phyloP scores from a whole-genome alignment of 2,329 filamentous ascomycete species.

The Dothideomycetes sp. region DNA sequence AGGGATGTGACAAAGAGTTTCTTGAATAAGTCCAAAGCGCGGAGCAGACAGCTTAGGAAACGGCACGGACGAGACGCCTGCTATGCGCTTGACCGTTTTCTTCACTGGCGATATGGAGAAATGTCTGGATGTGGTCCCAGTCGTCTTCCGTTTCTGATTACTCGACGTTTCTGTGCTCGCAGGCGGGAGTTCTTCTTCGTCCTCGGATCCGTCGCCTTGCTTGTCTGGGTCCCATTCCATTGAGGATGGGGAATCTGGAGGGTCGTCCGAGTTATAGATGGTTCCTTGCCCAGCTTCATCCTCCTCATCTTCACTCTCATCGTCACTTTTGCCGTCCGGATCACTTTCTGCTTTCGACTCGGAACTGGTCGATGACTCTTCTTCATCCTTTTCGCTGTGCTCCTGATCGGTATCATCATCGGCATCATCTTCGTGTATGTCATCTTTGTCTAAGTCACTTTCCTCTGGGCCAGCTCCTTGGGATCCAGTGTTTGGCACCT shows the following conservation, averaged over 20 bases:
- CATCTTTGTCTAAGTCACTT: too few relatives aligned
- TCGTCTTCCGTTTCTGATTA: constrained; percentile 20
- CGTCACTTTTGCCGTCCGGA: background rate
- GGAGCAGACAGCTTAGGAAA: constrained; percentile 56
- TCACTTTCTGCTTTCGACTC: background rate
- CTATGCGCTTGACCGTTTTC: constrained; percentile 13
- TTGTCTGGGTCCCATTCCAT: constrained; percentile 1
- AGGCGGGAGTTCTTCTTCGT: background rate
- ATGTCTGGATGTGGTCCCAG: constrained; percentile 21
- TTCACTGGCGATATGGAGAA: constrained; percentile 17
- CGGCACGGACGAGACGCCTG: constrained; percentile 34
- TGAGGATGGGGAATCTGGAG: background rate
- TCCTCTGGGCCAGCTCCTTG: too few relatives aligned
- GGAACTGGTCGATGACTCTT: background rate
- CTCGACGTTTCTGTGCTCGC: background rate
- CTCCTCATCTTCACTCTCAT: background rate
- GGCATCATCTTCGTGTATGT: too few relatives aligned
- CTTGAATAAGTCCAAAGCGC: constrained; percentile 73
- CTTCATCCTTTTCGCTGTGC: too few relatives aligned
- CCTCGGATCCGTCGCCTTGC: background rate
- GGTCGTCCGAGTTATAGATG: constrained; percentile 2
- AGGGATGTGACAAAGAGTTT: constrained; percentile 61
- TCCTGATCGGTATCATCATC: too few relatives aligned
- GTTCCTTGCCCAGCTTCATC: too few relatives aligned
- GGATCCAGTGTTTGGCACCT: too few relatives aligned